phyloP scores from a whole-genome alignment of 257 asterid species.

The Anisodus acutangulus region DNA sequence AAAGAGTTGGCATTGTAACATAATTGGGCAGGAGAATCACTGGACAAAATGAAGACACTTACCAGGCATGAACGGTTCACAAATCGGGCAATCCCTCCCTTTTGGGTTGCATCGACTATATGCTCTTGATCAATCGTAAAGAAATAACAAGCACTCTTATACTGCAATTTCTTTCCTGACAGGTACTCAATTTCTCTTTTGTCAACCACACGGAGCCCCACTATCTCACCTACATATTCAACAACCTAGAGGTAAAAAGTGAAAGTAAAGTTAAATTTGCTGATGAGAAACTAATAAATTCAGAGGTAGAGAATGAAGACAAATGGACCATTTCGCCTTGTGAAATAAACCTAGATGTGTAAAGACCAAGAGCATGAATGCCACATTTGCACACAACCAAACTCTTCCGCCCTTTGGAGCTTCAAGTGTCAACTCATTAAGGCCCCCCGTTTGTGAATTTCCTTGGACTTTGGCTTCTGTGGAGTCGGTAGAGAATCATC shows the following conservation, averaged over 20 bases:
- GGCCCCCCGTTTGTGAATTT: conserved; percentile 57
- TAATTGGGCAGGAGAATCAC: background rate
- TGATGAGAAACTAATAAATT: conserved; percentile 19
- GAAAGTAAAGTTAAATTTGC: conserved; percentile 18
- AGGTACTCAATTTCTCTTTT: conserved; percentile 68
- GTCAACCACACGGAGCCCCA: conserved; percentile 69
- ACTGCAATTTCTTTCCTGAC: conserved; percentile 62
- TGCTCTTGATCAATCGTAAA: conserved; percentile 65
- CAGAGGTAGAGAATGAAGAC: conserved; percentile 2
- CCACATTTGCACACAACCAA: conserved; percentile 71
- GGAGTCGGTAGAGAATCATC: conserved; percentile 34
- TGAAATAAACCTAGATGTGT: conserved; percentile 66
- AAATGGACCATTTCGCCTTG: conserved; percentile 60
- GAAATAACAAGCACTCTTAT: conserved; percentile 43
- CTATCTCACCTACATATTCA: conserved; percentile 70
- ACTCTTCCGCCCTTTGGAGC: conserved; percentile 61
- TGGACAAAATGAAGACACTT: conserved; percentile 28
- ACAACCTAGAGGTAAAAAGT: conserved; percentile 55
- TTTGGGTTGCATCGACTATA: conserved; percentile 69
- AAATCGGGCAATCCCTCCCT: conserved; percentile 77
- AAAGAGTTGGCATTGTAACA: background rate
- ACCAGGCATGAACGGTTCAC: conserved; percentile 73
- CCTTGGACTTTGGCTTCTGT: conserved; percentile 44
- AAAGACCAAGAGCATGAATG: conserved; percentile 67
- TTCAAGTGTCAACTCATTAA: conserved; percentile 48